Evolutionary conservation across 2,329 filamentous ascomycete genomes (phyloP).

Genomic region (Pochonia chlamydosporia): DNA sequence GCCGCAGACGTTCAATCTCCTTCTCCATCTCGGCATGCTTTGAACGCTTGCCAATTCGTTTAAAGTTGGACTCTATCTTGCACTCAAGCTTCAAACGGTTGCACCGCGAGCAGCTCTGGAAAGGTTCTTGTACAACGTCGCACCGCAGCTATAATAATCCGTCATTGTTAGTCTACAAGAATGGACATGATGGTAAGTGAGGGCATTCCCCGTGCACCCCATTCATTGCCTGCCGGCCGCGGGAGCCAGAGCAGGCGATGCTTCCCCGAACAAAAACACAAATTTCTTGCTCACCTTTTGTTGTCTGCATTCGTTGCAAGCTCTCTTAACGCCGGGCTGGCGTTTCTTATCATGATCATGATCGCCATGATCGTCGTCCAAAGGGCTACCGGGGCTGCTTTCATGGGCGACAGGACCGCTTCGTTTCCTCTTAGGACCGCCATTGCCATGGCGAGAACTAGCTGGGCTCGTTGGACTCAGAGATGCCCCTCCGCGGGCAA

Average conservation of each 20-base stretch:
- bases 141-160: constrained; percentile 61
- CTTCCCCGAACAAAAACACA: neutral
- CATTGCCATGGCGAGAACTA: constrained; percentile 45
- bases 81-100: constrained; percentile 74
- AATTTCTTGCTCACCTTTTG: constrained; percentile 64
- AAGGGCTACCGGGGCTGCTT: constrained; percentile 52
- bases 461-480: constrained; percentile 51
- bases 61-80: constrained; percentile 85
- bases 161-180: neutral
- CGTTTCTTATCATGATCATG: constrained; percentile 55
- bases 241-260: neutral
- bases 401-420: constrained; percentile 46
- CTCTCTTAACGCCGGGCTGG: constrained; percentile 67
- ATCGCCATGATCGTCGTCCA: constrained; percentile 42
- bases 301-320: constrained; percentile 80
- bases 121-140: constrained; percentile 77
- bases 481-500: constrained; percentile 40
- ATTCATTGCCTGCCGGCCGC: too few relatives aligned
- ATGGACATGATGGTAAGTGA: neutral
- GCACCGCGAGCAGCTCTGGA: constrained; percentile 71
- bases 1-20: constrained; percentile 65
- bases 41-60: constrained; percentile 74
- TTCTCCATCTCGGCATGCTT: constrained; percentile 84
- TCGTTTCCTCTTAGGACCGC: constrained; percentile 51
- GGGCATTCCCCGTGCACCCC: too few relatives aligned